Conservation (phyloP, 2,329 filamentous ascomycete species). For the Lachnellula subtilissima region DNA sequence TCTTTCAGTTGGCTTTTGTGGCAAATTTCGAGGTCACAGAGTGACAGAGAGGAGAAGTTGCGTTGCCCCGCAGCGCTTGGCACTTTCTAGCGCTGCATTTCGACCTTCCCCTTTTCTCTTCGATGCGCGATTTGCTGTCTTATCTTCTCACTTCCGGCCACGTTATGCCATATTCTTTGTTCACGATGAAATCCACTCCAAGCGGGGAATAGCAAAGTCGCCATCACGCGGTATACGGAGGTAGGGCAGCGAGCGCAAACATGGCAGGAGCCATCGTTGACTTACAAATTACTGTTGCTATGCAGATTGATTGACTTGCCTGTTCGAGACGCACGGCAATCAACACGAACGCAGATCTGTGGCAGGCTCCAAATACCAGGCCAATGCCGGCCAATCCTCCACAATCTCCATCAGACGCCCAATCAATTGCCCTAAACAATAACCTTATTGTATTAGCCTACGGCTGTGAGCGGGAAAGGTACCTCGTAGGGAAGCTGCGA, state of each 20-base stretch:
- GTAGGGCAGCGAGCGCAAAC: neutral
- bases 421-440: constrained; percentile 3
- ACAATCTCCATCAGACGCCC: neutral
- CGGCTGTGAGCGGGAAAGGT: neutral
- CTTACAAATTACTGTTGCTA: neutral
- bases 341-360: constrained; percentile 5
- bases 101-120: neutral
- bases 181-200: no score
- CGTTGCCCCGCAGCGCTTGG: neutral
- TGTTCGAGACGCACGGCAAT: constrained; percentile 1
- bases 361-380: constrained; percentile 4
- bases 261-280: neutral
- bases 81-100: neutral
- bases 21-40: no score
- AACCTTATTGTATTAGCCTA: constrained; percentile 6
- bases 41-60: no score
- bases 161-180: no score
- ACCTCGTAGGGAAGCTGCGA: constrained; percentile 5
- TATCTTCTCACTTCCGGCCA: no score
- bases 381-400: constrained; percentile 2
- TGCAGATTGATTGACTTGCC: constrained; percentile 3
- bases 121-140: neutral
- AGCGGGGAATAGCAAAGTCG: neutral
- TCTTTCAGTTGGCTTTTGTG: no score
- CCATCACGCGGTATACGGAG: neutral